Evolutionary conservation across 139 green algal species (phyloP).

Genomic region (Helicosporidium sp.): DNA sequence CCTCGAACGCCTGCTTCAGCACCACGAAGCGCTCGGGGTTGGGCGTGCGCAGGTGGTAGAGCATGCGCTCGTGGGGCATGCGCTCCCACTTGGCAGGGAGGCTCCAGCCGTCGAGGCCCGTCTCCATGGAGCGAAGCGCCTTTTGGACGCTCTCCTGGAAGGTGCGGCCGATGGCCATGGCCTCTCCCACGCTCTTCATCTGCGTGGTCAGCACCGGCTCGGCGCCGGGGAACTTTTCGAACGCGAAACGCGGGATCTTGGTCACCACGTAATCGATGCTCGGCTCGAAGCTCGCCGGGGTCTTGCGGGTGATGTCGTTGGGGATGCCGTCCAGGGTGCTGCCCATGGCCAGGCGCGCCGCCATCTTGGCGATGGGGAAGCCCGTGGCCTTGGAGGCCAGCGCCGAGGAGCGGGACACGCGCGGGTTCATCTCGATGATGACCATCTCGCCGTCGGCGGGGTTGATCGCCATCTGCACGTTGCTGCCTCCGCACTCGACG

Average conservation of each 20-base stretch:
- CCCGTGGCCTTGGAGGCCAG: slow-evolving; percentile 93
- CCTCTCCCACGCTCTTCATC: slow-evolving; percentile 91
- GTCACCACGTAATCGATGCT: slow-evolving; percentile 99
- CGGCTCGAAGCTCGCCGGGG: slow-evolving; percentile 93
- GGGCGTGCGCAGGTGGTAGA: slow-evolving; percentile 71
- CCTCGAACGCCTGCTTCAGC: slow-evolving; percentile 61
- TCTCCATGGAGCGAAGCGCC: slow-evolving; percentile 82
- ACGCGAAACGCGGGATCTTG: slow-evolving; percentile 88
- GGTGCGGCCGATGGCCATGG: slow-evolving; percentile 95
- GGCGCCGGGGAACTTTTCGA: slow-evolving; percentile 95
- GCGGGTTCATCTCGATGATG: slow-evolving; percentile 99
- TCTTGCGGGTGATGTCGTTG: slow-evolving; percentile 98
- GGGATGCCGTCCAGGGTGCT: slow-evolving; percentile 92
- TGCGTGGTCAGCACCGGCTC: slow-evolving; percentile 74
- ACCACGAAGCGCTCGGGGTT: slow-evolving; percentile 70
- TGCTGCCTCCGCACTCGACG: slow-evolving; percentile 93
- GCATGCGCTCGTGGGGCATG: slow-evolving; percentile 46
- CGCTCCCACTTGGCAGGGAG: slow-evolving; percentile 61
- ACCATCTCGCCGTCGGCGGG: slow-evolving; percentile 56
- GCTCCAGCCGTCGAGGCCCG: slow-evolving; percentile 65
- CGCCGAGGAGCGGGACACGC: slow-evolving; percentile 85
- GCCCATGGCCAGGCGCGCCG: slow-evolving; percentile 87
- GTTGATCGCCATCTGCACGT: slow-evolving; percentile 96
- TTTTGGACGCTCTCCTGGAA: slow-evolving; percentile 96
- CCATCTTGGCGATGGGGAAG: slow-evolving; percentile 99